Conservation (phyloP, 2,329 filamentous ascomycete species). For the Colletotrichum melonis region DNA sequence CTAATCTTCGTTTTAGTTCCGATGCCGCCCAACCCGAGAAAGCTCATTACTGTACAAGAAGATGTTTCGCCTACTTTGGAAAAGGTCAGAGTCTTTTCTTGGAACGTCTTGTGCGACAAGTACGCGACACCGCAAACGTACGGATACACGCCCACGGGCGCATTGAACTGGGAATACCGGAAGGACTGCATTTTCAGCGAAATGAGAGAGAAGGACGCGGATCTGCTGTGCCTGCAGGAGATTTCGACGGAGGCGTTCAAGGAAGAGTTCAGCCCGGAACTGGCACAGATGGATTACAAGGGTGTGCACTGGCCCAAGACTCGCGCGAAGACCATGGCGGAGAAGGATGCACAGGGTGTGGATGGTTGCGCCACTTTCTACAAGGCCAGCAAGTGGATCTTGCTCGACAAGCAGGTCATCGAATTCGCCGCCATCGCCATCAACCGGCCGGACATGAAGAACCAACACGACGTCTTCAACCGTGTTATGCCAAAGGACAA, state of each 20-base stretch:
- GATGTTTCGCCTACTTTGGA: constrained; percentile 70
- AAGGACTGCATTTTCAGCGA: constrained; percentile 86
- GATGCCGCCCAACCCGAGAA: constrained; percentile 79
- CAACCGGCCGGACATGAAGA: constrained; percentile 95
- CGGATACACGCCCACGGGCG: constrained; percentile 87
- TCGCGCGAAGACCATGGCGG: constrained; percentile 89
- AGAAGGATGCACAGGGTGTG: constrained; percentile 88
- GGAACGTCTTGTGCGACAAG: constrained; percentile 96
- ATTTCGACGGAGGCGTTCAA: constrained; percentile 93
- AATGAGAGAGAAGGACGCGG: constrained; percentile 81
- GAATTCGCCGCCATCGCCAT: constrained; percentile 94
- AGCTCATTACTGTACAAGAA: constrained; percentile 81
- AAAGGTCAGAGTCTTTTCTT: constrained; percentile 86
- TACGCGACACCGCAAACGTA: constrained; percentile 88
- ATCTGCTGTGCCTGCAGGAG: constrained; percentile 94
- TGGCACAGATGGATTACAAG: constrained; percentile 91
- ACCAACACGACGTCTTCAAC: constrained; percentile 97
- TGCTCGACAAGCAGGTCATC: constrained; percentile 93
- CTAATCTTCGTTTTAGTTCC: constrained; percentile 69
- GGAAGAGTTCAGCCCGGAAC: constrained; percentile 87
- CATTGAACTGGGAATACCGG: constrained; percentile 88
- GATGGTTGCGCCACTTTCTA: constrained; percentile 98
- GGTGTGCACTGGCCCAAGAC: constrained; percentile 94
- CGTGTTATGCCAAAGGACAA: constrained; percentile 98
- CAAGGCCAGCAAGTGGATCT: constrained; percentile 92